A percentile compares a stretch with the other conserved stretches of the same genome.
Conservation (phyloP, 2,329 filamentous ascomycete genomes). For the Paramyrothecium roridum region DNA sequence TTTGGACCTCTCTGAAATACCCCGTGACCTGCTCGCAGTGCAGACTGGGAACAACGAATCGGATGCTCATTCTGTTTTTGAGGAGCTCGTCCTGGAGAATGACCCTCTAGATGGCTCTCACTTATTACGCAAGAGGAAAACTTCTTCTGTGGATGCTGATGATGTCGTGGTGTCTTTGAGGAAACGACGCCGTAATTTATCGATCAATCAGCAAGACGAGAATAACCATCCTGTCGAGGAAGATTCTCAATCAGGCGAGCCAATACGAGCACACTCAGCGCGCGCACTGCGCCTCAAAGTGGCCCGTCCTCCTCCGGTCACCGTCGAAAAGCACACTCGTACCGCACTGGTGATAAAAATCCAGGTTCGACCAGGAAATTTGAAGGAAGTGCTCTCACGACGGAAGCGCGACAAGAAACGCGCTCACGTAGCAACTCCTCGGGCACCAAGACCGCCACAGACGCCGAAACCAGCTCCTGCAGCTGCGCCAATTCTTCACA, state of each 20-base stretch:
- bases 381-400: conserved; percentile 33
- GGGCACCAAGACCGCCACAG: conserved; percentile 20
- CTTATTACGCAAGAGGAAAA: conserved; percentile 79
- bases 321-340: conserved; percentile 34
- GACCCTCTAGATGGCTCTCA: conserved; percentile 58
- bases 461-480: conserved; percentile 10
- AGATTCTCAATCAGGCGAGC: conserved; percentile 22
- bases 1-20: conserved; percentile 43
- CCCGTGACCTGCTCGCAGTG: conserved; percentile 67
- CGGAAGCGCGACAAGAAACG: conserved; percentile 28
- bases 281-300: conserved; percentile 58
- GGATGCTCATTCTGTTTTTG: conserved; percentile 66
- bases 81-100: conserved; percentile 61
- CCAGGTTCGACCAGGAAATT: conserved; percentile 31
- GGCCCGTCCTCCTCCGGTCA: conserved; percentile 35
- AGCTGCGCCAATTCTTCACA: conserved; percentile 35
- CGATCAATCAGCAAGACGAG: conserved; percentile 31
- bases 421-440: conserved; percentile 12
- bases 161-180: conserved; percentile 49
- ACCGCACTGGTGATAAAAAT: conserved; percentile 31
- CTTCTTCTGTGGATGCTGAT: conserved; percentile 65
- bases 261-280: conserved; percentile 33
- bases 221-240: conserved; percentile 14
- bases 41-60: conserved; percentile 36
- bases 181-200: conserved; percentile 50